These are phyloP conservation scores for Deinandra increscens DNA, from an alignment of 129 eudicot species.

Conservation along the genomic window DNA sequence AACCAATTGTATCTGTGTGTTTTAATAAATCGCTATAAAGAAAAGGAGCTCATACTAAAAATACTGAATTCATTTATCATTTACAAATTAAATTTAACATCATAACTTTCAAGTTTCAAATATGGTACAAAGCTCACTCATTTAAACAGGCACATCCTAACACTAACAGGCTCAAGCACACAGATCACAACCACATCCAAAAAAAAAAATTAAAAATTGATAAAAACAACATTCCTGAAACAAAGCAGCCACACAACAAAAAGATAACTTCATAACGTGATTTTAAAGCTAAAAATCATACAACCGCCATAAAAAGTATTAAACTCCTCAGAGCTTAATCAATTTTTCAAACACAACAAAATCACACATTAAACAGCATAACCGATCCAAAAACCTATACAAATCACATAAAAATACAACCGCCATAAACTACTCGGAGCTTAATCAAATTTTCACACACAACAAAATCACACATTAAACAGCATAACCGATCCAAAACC, in stretches of 20 bases:
- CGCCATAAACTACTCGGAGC: not conserved
- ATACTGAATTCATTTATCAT: too few relatives aligned
- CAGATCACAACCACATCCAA: not conserved
- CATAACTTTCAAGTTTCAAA: too few relatives aligned
- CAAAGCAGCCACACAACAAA: not conserved
- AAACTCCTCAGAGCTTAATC: not conserved
- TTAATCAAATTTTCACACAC: not conserved
- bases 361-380: not conserved
- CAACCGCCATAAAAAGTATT: not conserved
- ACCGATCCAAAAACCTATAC: not conserved
- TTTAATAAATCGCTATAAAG: not conserved
- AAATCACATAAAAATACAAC: not conserved
- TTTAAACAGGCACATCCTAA: too few relatives aligned
- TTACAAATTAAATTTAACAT: too few relatives aligned
- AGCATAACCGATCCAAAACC: not conserved
- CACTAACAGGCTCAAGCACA: not conserved
- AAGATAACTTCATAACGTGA: not conserved
- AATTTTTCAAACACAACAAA: not conserved
- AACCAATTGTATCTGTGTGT: not conserved
- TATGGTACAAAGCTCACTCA: too few relatives aligned
- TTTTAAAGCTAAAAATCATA: constrained; percentile 15
- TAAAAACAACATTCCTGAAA: not conserved
- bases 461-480: not conserved
- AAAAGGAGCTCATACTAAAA: too few relatives aligned
- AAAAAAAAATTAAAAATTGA: too few relatives aligned